Evolutionary conservation across 495 filamentous ascomycete genomes (phyloP).

Genomic region (Neurospora terricola): DNA sequence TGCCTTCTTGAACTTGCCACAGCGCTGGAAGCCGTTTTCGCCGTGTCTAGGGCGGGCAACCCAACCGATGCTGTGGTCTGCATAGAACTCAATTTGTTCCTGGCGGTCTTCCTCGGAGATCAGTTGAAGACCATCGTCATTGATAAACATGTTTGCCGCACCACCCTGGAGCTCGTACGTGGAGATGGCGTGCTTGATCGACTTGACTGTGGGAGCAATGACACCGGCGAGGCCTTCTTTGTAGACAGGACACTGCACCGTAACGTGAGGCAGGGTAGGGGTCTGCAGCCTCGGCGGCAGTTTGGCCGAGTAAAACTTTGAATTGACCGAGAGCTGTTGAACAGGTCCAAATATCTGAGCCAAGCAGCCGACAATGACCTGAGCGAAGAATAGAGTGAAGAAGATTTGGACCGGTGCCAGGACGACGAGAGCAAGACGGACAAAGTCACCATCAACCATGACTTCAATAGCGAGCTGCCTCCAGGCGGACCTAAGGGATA

Average conservation of each 20-base stretch:
- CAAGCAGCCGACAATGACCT: too few species aligned
- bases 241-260: slow-evolving; percentile 56
- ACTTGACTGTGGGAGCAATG: slow-evolving; percentile 51
- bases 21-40: slow-evolving; percentile 43
- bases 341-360: too few species aligned
- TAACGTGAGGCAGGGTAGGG: slow-evolving; percentile 47
- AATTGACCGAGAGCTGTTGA: too few species aligned
- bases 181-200: slow-evolving; percentile 53
- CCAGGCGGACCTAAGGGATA: too few species aligned
- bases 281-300: slow-evolving; percentile 4
- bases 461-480: too few species aligned
- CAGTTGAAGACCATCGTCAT: slow-evolving; percentile 61
- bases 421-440: too few species aligned
- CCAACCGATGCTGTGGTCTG: slow-evolving; percentile 63
- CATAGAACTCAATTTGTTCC: slow-evolving; percentile 48
- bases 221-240: slow-evolving; percentile 51
- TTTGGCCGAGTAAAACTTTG: too few species aligned
- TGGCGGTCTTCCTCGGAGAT: slow-evolving; percentile 47
- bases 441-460: too few species aligned
- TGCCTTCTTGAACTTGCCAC: slow-evolving; percentile 56
- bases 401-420: too few species aligned
- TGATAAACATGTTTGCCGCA: slow-evolving; percentile 58
- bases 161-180: slow-evolving; percentile 65
- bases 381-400: too few species aligned
- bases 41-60: slow-evolving; percentile 49